Evolutionary conservation across 176 grass and related monocot species (phyloP).

Genomic region (Rhipidocladum racemiflorum): DNA sequence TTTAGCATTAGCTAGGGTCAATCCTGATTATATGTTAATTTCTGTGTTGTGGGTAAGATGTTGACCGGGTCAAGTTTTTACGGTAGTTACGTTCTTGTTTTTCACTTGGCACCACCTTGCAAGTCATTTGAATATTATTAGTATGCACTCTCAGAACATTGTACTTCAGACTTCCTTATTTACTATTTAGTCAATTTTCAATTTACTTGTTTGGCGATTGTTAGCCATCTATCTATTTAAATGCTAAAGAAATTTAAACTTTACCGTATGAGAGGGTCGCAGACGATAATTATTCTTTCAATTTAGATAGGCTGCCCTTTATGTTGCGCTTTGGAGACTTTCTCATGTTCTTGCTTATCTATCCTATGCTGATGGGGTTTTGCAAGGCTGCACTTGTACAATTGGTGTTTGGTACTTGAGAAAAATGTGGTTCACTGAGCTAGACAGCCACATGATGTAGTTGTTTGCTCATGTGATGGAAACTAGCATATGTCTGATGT

Average conservation of each 20-base stretch:
- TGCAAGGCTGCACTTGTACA: background rate
- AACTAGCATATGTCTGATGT: background rate
- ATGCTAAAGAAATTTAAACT: background rate
- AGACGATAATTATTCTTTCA: background rate
- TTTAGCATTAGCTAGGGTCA: constrained; percentile 13
- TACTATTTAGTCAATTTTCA: background rate
- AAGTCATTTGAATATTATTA: constrained; percentile 15
- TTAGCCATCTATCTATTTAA: constrained; percentile 16
- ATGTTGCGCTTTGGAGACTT: background rate
- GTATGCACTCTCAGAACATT: background rate
- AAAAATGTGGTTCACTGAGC: background rate
- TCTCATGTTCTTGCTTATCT: constrained; percentile 4
- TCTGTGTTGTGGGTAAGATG: background rate
- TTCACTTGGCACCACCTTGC: background rate
- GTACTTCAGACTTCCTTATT: background rate
- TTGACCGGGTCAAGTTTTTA: background rate
- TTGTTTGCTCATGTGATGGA: too few relatives aligned
- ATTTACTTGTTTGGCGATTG: background rate
- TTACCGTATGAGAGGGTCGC: constrained; percentile 4
- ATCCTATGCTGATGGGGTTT: background rate
- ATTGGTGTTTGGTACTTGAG: constrained; percentile 4
- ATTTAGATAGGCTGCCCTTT: background rate
- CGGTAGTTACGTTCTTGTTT: background rate
- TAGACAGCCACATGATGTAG: background rate
- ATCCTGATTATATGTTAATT: background rate